A percentile compares a stretch with the other conserved stretches of the same genome.
Evolutionary conservation across 1,139 yeast genomes (phyloP).

Genomic region (Lodderomyces parapsilosis): DNA sequence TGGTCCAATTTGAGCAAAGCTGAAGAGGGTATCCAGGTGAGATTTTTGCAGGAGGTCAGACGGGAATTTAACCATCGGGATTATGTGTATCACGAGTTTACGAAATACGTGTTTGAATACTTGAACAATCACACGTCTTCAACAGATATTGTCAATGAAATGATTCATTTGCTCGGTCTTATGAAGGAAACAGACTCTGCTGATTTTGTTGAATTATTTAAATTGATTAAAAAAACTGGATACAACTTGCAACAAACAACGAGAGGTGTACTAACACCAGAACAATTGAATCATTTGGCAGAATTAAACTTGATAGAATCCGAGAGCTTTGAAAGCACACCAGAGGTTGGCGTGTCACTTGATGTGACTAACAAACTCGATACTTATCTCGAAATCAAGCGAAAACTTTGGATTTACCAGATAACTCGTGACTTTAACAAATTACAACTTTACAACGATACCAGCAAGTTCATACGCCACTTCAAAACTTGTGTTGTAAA

Average conservation of each 20-base stretch:
- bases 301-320: background rate
- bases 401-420: slow-evolving; percentile 9
- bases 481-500: slow-evolving; percentile 18
- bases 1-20: slow-evolving; percentile 1
- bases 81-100: background rate
- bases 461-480: slow-evolving; percentile 3
- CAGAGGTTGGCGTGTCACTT: slow-evolving; percentile 5
- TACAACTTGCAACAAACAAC: background rate
- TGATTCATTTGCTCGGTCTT: background rate
- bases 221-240: background rate
- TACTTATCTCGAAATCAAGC: slow-evolving; percentile 3
- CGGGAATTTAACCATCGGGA: background rate
- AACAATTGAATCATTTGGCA: background rate
- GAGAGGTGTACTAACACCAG: background rate
- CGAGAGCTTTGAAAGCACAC: background rate
- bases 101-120: background rate
- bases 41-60: slow-evolving; percentile 2
- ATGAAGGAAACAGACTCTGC: background rate
- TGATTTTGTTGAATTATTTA: background rate
- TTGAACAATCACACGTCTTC: background rate
- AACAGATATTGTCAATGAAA: background rate
- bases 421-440: slow-evolving; percentile 6
- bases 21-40: slow-evolving; percentile 1
- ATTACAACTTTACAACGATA: slow-evolving; percentile 3
- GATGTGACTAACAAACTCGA: slow-evolving; percentile 6